Evolutionary conservation across 257 asterid genomes (phyloP), one percentile per base, ranked within the genome.

Genomic region (Penstemon davidsonii): DNA sequence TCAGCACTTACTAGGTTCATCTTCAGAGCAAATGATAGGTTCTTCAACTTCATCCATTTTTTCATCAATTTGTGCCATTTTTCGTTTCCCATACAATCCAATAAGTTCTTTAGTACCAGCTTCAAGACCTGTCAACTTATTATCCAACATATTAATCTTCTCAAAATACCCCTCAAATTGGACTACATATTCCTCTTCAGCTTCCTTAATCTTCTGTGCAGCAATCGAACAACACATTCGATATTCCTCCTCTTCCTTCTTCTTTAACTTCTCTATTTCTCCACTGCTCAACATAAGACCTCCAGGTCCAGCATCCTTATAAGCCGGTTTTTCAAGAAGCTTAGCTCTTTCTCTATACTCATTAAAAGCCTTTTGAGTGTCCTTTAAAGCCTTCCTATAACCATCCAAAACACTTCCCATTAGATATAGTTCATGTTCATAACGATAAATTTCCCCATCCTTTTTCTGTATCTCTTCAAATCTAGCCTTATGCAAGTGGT

Each of bases 321-420:
- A 93, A 0, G 84, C 73, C 0, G 95, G 75, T 62, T 88, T 96
- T 73, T 93, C 99, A 42, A 78, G 69, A 75, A 88, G 87, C 80
- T 73, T 79, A 66, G 60, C 81, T 47, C 62, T 73, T 69, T 79
- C 79, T 78, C 83, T 82, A 55, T 91, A 91, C 7, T 91, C 97
- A 11, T 78, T 78, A 82, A 94, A 88, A 4, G 79, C 73, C 81
- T 76, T 87, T 45, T 74, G 81, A 11, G 84, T 79, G n/a, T 79
- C 86, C 85, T 87, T 94, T 37, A 90, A 67, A 46, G 96, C 85
- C 76, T 83, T 85, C 73, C 91, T 83, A 68, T 91, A 91, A 50
- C 92, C 96, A 5, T 82, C 85, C 62, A 88, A 75, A 25, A 91
- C 79, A 60, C 63, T 72, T 57, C 82, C 88, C 88, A 91, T 86